Evolutionary conservation across 1,139 yeast species (phyloP).

Genomic region (Geotrichum candidum): DNA sequence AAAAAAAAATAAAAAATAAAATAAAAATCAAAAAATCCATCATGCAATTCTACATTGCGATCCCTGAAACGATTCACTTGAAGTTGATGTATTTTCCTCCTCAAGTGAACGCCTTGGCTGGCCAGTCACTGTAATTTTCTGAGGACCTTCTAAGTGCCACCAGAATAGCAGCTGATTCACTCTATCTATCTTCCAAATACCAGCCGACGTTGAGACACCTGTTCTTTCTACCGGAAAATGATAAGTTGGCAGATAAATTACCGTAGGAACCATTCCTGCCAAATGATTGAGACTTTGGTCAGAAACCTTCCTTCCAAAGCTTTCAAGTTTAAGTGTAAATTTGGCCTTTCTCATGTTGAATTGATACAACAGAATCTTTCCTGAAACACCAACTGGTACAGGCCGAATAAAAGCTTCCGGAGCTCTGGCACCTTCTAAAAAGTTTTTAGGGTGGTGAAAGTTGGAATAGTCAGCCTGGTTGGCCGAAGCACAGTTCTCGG

Average conservation of each 20-base stretch:
- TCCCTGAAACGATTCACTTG: not conserved
- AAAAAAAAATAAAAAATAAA: not conserved
- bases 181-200: constrained; percentile 48
- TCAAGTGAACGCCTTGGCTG: not conserved
- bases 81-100: not conserved
- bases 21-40: no score
- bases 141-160: constrained; percentile 43
- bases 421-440: constrained; percentile 32
- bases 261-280: constrained; percentile 40
- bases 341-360: constrained; percentile 30
- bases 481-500: not conserved
- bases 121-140: constrained; percentile 17
- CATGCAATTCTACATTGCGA: not conserved
- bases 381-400: constrained; percentile 32
- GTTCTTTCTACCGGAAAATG: constrained; percentile 52
- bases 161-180: constrained; percentile 58
- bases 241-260: constrained; percentile 62
- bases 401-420: constrained; percentile 36
- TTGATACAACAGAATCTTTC: constrained; percentile 25
- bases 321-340: constrained; percentile 28
- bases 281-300: constrained; percentile 3
- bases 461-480: constrained; percentile 11
- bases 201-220: constrained; percentile 50
- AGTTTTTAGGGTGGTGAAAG: constrained; percentile 15
- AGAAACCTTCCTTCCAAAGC: constrained; percentile 11